Conservation (phyloP, 1,284 basidiomycete genomes). For the Heterobasidion annosum region DNA sequence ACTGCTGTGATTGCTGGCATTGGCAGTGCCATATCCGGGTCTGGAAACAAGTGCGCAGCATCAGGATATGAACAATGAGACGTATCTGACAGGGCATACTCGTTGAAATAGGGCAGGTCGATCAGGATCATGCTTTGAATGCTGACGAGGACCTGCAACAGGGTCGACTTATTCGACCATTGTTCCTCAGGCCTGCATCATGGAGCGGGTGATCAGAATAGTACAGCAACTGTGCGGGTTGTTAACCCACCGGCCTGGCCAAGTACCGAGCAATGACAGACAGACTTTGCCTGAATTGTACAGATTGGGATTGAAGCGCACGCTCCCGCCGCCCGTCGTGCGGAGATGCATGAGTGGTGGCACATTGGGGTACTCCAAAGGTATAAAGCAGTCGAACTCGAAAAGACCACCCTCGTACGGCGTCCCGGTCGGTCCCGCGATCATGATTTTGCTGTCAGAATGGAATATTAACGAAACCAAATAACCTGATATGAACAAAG, state of each 20-base stretch:
- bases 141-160: slow-evolving; percentile 45
- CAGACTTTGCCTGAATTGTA: slow-evolving; percentile 42
- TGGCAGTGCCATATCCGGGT: slow-evolving; percentile 35
- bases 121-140: slow-evolving; percentile 52
- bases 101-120: slow-evolving; percentile 47
- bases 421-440: slow-evolving; percentile 44
- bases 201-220: background rate
- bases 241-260: slow-evolving; percentile 32
- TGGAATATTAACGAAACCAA: slow-evolving; percentile 1
- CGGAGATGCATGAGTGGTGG: slow-evolving; percentile 39
- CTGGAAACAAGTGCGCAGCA: slow-evolving; percentile 15
- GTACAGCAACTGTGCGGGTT: background rate
- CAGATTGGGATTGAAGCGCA: slow-evolving; percentile 49
- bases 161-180: slow-evolving; percentile 41
- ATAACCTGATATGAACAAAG: background rate
- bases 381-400: slow-evolving; percentile 49
- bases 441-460: slow-evolving; percentile 37
- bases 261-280: slow-evolving; percentile 44
- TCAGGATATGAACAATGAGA: background rate
- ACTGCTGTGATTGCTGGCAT: slow-evolving; percentile 23
- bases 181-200: slow-evolving; percentile 37
- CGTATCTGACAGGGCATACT: slow-evolving; percentile 24
- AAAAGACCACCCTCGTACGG: slow-evolving; percentile 47
- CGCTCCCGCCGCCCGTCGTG: slow-evolving; percentile 40
- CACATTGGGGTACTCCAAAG: slow-evolving; percentile 35